Evolutionary conservation across 176 grass and related monocot species (phyloP), one percentile per base, ranked within the genome.

Genomic region (Secale cereale): DNA sequence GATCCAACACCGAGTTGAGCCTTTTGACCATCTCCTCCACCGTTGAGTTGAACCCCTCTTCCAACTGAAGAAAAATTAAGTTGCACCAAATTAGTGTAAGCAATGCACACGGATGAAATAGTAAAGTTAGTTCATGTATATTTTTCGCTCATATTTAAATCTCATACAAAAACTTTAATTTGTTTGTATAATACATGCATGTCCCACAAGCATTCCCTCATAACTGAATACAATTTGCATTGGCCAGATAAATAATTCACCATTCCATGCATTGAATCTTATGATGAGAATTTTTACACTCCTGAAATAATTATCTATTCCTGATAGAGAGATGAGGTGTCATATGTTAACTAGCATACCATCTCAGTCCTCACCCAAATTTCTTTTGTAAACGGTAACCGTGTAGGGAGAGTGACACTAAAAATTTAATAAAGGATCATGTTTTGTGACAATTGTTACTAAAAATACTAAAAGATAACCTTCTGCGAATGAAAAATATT

Each of bases 11-110:
- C 8, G 78, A 89, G 43, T 87, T 71, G 54, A 97, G 78, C 80
- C 87, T 82, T 43, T 77, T 94, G 33, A 92, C 83, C 1, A 97
- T 79, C 65, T 87, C 81, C 5, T 96, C 83, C 59, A 81, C 61
- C 28, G 86, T 91, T 33, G 79, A 22, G 54, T 39, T 88, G 59
- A 89, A 92, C 15, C 75, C 92, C 33, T 84, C 85, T 76, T 89
- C 87, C 37, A 92, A 77, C 91, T 97, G 76, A 72, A 64, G 19
- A 7, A 22, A 57, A 57, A 57, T 25, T 14, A 87, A 70, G 5
- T 56, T 52, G 35, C 9, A 46, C 43, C 8, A 28, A 46, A 43
- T 4, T 33, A 73, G 6, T 15, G 46, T 7, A 11, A 48, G 65
- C 48, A 70, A 59, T 14, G 3, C 45, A 17, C 4, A 48, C 4